phyloP scores from a whole-genome alignment of 768 basidiomycete species.

The Tulasnella sp. region DNA sequence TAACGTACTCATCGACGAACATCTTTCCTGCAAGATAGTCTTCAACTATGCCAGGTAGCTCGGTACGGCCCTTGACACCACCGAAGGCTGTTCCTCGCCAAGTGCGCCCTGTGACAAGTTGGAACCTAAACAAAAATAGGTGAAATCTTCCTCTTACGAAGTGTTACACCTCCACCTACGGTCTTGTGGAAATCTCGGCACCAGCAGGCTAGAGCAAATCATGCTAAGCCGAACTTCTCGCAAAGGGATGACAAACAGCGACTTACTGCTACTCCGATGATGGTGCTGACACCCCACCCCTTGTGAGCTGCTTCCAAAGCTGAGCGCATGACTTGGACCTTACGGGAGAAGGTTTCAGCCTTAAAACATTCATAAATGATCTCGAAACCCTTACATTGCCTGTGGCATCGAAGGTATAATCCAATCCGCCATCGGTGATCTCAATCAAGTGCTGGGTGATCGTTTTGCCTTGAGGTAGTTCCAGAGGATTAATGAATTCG shows the following conservation, averaged over 20 bases:
- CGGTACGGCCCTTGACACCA: slow-evolving; percentile 95
- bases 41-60: slow-evolving; percentile 91
- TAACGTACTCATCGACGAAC: slow-evolving; percentile 95
- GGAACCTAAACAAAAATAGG: slow-evolving; percentile 22
- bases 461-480: slow-evolving; percentile 71
- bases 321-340: slow-evolving; percentile 89
- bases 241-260: neutral
- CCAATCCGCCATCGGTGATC: slow-evolving; percentile 92
- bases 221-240: neutral
- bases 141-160: neutral
- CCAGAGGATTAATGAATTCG: slow-evolving; percentile 85
- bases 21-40: slow-evolving; percentile 79
- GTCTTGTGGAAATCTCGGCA: slow-evolving; percentile 87
- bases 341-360: slow-evolving; percentile 3
- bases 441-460: slow-evolving; percentile 89
- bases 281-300: slow-evolving; percentile 94
- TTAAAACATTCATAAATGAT: neutral
- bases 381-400: slow-evolving; percentile 60
- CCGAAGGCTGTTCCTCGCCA: slow-evolving; percentile 98
- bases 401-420: slow-evolving; percentile 96
- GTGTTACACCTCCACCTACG: slow-evolving; percentile 49
- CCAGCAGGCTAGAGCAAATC: slow-evolving; percentile 60
- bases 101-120: slow-evolving; percentile 63
- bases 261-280: slow-evolving; percentile 81
- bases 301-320: slow-evolving; percentile 99